Conservation (phyloP, 306 rosid genomes). For the Citrullus colocynthis region DNA sequence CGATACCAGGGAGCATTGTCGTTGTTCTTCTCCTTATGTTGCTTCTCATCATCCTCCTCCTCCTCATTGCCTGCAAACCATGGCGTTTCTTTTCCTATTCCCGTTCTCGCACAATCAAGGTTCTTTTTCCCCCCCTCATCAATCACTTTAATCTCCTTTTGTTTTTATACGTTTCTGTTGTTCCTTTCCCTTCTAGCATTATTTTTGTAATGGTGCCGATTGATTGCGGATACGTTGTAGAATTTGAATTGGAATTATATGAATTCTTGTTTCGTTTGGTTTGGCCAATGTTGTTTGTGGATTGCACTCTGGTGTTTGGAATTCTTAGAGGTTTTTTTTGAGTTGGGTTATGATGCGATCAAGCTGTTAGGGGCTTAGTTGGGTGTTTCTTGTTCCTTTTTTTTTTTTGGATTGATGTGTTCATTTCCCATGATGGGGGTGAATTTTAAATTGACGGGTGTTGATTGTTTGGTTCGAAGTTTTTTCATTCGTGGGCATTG, state of each 20-base stretch:
- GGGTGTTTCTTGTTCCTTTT: not conserved
- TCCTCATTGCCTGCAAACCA: constrained; percentile 75
- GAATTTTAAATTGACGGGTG: not conserved
- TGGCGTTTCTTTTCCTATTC: constrained; percentile 72
- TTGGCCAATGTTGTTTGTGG: not conserved
- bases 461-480: not conserved
- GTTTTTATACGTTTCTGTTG: not conserved
- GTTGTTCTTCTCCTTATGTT: constrained; percentile 73
- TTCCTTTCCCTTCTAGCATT: not conserved
- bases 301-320: no score
- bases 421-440: not conserved
- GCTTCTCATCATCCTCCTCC: constrained; percentile 55
- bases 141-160: not conserved
- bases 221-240: not conserved
- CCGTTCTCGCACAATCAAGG: constrained; percentile 48
- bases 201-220: not conserved
- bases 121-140: not conserved
- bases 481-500: not conserved
- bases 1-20: constrained; percentile 50
- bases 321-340: not conserved
- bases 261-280: not conserved
- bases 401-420: not conserved
- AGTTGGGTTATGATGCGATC: not conserved
- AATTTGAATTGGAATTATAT: not conserved
- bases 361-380: not conserved